Conservation (phyloP, 192 early-diverging fungal species). For the Haplosporangium gracile region DNA sequence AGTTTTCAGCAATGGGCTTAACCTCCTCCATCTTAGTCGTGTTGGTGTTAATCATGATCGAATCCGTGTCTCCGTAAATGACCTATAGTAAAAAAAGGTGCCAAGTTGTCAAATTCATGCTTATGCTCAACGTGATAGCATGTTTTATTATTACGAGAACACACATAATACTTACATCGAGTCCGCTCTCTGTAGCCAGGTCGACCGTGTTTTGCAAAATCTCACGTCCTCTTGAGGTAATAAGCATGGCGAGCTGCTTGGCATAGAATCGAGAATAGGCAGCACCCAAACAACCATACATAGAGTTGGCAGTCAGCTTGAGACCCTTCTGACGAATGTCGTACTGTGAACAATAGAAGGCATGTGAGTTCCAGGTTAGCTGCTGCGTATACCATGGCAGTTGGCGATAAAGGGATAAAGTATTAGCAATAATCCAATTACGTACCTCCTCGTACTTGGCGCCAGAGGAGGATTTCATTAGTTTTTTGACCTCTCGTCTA, state of each 20-base stretch:
- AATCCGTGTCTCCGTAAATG: constrained; percentile 99
- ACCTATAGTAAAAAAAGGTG: constrained; percentile 63
- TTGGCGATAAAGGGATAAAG: not conserved
- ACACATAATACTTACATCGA: constrained; percentile 69
- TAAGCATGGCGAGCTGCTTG: constrained; percentile 97
- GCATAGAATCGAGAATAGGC: constrained; percentile 94
- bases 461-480: constrained; percentile 84
- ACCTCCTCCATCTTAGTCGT: constrained; percentile 78
- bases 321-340: constrained; percentile 95
- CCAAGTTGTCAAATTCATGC: not conserved
- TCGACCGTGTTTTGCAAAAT: constrained; percentile 95
- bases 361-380: not conserved
- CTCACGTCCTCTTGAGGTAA: constrained; percentile 95
- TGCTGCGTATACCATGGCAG: not conserved
- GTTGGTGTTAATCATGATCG: constrained; percentile 97
- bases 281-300: constrained; percentile 99
- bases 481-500: constrained; percentile 87
- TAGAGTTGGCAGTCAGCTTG: constrained; percentile 98
- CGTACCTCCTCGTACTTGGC: constrained; percentile 56
- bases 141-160: not conserved
- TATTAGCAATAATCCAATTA: not conserved
- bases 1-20: constrained; percentile 81
- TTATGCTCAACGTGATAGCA: no score
- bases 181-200: constrained; percentile 79
- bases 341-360: constrained; percentile 61